A percentile compares a stretch with the other conserved stretches of the same genome.
These are phyloP conservation scores for Solanum chacoense DNA, from an alignment of 305 asterid genomes.

Conservation along the genomic window DNA sequence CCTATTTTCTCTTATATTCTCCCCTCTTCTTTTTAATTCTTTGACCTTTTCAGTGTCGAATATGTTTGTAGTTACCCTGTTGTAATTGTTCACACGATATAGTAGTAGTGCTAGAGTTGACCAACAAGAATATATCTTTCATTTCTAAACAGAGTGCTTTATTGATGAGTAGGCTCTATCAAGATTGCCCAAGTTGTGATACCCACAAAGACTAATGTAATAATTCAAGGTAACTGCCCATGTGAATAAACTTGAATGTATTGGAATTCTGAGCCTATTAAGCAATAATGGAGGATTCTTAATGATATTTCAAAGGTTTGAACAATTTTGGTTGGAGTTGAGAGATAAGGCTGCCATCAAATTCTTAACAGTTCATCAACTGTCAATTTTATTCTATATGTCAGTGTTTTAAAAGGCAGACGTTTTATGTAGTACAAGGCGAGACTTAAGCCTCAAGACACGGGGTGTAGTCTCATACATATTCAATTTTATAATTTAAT, in stretches of 20 bases:
- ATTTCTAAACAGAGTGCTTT: not conserved
- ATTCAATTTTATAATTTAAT: too few relatives aligned
- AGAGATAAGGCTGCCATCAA: not conserved
- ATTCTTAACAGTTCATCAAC: not conserved
- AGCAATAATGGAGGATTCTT: not conserved
- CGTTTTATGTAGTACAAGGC: too few relatives aligned
- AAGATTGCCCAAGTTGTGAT: not conserved
- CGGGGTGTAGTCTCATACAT: too few relatives aligned
- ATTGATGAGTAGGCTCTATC: not conserved
- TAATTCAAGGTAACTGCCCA: not conserved
- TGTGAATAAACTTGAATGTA: not conserved
- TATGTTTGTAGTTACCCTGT: slow-evolving; percentile 2
- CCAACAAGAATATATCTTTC: not conserved
- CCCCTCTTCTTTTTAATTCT: not conserved
- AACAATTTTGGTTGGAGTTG: not conserved
- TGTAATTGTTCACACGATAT: not conserved
- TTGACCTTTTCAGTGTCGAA: not conserved
- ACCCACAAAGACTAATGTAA: not conserved
- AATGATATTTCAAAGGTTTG: not conserved
- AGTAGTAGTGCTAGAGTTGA: not conserved
- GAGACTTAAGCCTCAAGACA: too few relatives aligned
- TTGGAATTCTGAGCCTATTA: not conserved
- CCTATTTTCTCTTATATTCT: not conserved
- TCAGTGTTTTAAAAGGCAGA: too few relatives aligned
- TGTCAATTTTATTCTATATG: not conserved